A percentile compares a stretch with the other conserved stretches of the same genome.
These are phyloP conservation scores for Colletotrichum sp. DNA, from an alignment of 2,329 filamentous ascomycete genomes.

Conservation along the genomic window DNA sequence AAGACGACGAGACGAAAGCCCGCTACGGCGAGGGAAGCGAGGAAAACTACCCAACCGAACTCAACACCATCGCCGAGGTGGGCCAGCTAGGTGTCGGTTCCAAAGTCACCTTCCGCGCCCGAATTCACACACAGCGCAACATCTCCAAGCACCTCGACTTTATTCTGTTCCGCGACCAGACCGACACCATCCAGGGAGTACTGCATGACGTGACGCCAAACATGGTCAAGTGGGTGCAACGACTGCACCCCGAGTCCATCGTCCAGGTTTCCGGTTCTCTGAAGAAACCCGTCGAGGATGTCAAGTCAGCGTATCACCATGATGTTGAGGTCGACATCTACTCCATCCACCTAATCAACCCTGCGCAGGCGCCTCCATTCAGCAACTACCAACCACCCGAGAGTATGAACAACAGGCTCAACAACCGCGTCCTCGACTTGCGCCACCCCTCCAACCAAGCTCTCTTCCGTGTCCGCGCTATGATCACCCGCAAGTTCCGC, in stretches of 20 bases:
- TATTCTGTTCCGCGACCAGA: constrained; percentile 84
- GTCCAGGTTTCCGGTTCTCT: constrained; percentile 78
- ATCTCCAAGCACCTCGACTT: constrained; percentile 86
- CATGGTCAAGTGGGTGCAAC: constrained; percentile 89
- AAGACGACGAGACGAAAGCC: constrained; percentile 13
- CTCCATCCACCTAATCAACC: constrained; percentile 56
- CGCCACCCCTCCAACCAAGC: constrained; percentile 86
- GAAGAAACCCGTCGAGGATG: constrained; percentile 73
- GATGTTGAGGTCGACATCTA: constrained; percentile 76
- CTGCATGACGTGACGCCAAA: constrained; percentile 62
- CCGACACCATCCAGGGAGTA: constrained; percentile 84
- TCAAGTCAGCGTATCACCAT: constrained; percentile 78
- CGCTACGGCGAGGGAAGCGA: constrained; percentile 11
- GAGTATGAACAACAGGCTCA: constrained; percentile 30
- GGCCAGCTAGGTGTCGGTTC: constrained; percentile 30
- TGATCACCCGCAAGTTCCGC: constrained; percentile 81
- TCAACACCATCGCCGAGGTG: constrained; percentile 16
- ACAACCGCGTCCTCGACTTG: constrained; percentile 75
- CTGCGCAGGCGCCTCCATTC: constrained; percentile 53
- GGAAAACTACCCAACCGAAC: neutral
- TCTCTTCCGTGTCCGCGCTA: constrained; percentile 86
- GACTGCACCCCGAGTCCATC: constrained; percentile 78
- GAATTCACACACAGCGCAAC: constrained; percentile 80
- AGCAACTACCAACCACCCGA: constrained; percentile 48
- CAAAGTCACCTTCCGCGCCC: constrained; percentile 50